These are phyloP conservation scores for Jaltomata sinuosa DNA, from an alignment of 257 asterid species.

Conservation along the genomic window DNA sequence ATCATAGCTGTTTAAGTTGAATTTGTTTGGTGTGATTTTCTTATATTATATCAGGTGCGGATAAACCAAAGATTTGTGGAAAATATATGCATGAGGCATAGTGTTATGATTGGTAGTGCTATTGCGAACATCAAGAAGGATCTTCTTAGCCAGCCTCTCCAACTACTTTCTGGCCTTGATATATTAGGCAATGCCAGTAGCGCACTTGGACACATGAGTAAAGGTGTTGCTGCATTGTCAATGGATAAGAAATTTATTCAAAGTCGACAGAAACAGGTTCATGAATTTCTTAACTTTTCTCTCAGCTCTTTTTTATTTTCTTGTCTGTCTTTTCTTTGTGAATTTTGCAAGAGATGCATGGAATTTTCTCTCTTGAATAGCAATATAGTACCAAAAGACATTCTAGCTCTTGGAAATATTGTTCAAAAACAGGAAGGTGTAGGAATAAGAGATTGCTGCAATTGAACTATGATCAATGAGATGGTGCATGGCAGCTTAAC, in stretches of 20 bases:
- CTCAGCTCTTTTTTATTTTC: neutral
- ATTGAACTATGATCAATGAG: neutral
- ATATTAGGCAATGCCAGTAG: constrained; percentile 99
- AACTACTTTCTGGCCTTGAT: constrained; percentile 97
- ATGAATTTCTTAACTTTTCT: neutral
- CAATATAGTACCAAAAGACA: neutral
- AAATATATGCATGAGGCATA: constrained; percentile 71
- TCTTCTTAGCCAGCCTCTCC: constrained; percentile 93
- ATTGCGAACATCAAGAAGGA: constrained; percentile 84
- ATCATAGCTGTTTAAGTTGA: neutral
- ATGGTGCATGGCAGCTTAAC: neutral
- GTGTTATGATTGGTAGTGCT: constrained; percentile 73
- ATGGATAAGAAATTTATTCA: constrained; percentile 99
- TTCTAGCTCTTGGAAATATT: neutral
- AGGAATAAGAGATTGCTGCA: neutral
- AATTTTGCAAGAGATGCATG: neutral
- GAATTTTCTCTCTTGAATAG: neutral
- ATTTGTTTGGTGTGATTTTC: neutral
- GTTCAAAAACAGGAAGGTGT: neutral
- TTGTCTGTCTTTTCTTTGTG: neutral
- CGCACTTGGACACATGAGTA: constrained; percentile 99
- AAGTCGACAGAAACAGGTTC: constrained; percentile 94
- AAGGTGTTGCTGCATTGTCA: constrained; percentile 99
- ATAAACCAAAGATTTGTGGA: constrained; percentile 87
- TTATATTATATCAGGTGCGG: constrained; percentile 54